These are phyloP conservation scores for Telopea speciosissima DNA, from an alignment of 177 flowering plant species.

Conservation along the genomic window DNA sequence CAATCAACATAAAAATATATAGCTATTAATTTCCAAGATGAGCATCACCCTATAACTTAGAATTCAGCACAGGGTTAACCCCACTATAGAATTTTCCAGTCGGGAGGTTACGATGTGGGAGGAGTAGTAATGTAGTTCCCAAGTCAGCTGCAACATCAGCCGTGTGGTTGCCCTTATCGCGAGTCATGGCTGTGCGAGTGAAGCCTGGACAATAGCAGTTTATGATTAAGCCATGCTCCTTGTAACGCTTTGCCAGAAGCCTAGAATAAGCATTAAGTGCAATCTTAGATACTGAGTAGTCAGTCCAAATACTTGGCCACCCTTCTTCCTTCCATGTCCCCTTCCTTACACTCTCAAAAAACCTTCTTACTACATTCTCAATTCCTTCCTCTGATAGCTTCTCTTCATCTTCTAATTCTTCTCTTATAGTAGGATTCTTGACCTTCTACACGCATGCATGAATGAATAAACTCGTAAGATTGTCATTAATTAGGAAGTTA, in stretches of 20 bases:
- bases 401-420: slow-evolving; percentile 42
- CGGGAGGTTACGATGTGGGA: slow-evolving; percentile 44
- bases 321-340: slow-evolving; percentile 66
- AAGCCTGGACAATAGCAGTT: slow-evolving; percentile 88
- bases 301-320: slow-evolving; percentile 89
- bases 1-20: neutral
- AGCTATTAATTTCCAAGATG: neutral
- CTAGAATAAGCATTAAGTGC: slow-evolving; percentile 72
- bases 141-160: slow-evolving; percentile 49
- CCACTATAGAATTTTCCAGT: slow-evolving; percentile 57
- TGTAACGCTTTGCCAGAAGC: slow-evolving; percentile 42
- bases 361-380: slow-evolving; percentile 31
- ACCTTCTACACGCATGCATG: slow-evolving; percentile 47
- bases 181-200: slow-evolving; percentile 81
- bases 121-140: slow-evolving; percentile 38
- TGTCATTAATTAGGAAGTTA: no score
- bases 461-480: no score
- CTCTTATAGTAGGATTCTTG: slow-evolving; percentile 38
- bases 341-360: slow-evolving; percentile 45
- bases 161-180: slow-evolving; percentile 54
- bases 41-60: slow-evolving; percentile 31
- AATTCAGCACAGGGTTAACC: slow-evolving; percentile 13
- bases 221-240: slow-evolving; percentile 39
- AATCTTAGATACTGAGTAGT: slow-evolving; percentile 81
- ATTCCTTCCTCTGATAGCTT: slow-evolving; percentile 42